phyloP scores from a whole-genome alignment of 345 rosid species.

The Arabidopsis thaliana region DNA sequence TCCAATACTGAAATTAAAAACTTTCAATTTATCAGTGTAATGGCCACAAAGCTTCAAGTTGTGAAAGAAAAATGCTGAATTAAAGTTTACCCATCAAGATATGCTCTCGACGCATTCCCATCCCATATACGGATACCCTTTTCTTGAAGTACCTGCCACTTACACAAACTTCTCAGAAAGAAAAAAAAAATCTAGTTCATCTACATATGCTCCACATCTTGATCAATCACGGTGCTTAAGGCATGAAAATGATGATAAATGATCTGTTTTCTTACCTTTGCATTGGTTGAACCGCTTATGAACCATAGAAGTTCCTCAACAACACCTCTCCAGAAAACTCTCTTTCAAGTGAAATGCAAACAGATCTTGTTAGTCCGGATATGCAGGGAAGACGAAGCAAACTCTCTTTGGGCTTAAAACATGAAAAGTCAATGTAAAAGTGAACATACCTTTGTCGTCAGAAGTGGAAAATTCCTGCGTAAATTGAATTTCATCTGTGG shows the following conservation, averaged over 20 bases:
- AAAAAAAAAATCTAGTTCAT: not conserved
- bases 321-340: conserved; percentile 98
- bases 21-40: not conserved
- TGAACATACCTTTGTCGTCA: conserved; percentile 81
- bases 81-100: conserved; percentile 73
- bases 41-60: not conserved
- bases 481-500: conserved; percentile 82
- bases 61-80: not conserved
- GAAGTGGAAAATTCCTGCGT: conserved; percentile 84
- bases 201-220: not conserved
- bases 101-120: conserved; percentile 91
- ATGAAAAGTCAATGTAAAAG: not conserved
- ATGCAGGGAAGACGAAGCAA: not conserved
- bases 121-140: conserved; percentile 96
- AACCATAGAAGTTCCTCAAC: conserved; percentile 99
- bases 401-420: conserved; percentile 1
- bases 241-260: conserved; percentile 10
- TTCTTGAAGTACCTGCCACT: conserved; percentile 83
- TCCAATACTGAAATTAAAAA: conserved; percentile 65
- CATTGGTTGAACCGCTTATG: conserved; percentile 94
- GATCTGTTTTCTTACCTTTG: conserved; percentile 61
- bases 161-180: conserved; percentile 23
- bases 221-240: not conserved
- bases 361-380: conserved; percentile 21
- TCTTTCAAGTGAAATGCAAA: conserved; percentile 54